phyloP scores from a whole-genome alignment of 345 rosid species.

The Brassica juncea region DNA sequence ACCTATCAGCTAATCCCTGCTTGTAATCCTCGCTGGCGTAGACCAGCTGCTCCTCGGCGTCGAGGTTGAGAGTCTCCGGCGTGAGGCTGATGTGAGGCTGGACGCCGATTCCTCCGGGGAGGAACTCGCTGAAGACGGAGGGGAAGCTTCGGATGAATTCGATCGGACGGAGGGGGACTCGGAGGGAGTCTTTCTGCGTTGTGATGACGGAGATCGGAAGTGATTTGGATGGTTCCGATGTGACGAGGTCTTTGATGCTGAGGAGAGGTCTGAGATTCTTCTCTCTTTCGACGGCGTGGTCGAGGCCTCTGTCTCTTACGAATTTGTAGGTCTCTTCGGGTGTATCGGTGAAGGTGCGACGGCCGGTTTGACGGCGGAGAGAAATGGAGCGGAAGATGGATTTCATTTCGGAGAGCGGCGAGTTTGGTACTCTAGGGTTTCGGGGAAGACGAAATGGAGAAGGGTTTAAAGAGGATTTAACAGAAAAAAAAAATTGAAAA shows the following conservation, averaged over 20 bases:
- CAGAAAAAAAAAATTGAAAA: not conserved
- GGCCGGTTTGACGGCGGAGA: constrained; percentile 26
- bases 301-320: constrained; percentile 91
- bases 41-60: constrained; percentile 81
- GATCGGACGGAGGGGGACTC: constrained; percentile 77
- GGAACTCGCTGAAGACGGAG: constrained; percentile 66
- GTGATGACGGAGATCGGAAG: constrained; percentile 70
- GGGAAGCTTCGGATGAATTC: constrained; percentile 83
- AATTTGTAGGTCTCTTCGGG: constrained; percentile 46
- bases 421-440: constrained; percentile 2
- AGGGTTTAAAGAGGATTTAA: constrained; percentile 42
- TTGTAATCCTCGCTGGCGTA: constrained; percentile 69
- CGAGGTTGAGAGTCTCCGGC: constrained; percentile 68
- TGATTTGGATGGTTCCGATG: constrained; percentile 85
- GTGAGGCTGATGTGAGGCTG: constrained; percentile 87
- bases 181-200: constrained; percentile 52
- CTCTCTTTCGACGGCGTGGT: constrained; percentile 88
- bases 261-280: constrained; percentile 70
- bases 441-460: not conserved
- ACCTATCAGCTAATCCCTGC: constrained; percentile 65
- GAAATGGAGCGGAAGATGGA: constrained; percentile 38
- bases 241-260: constrained; percentile 70
- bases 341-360: constrained; percentile 41
- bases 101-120: constrained; percentile 71
- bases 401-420: constrained; percentile 38